Evolutionary conservation across 345 rosid species (phyloP), one percentile per base, ranked within the genome.

Genomic region (Lepidium africanum): DNA sequence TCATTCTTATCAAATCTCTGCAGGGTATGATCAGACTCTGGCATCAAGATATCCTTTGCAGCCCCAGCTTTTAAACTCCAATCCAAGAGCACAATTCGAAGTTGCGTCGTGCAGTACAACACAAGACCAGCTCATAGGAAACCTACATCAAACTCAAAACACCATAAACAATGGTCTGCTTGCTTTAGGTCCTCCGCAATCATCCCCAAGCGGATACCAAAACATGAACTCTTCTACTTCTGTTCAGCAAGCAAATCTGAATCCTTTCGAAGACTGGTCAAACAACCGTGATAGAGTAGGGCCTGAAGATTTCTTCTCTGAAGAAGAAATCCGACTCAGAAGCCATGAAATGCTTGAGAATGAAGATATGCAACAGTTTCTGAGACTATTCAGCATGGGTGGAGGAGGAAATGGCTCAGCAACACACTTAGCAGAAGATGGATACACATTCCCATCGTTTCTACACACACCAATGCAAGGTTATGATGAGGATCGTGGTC

Each of bases 321-420:
- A 93, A 80, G 98, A 93, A 73, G 98, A 93, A 51, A 88, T 93
- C 57, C 90, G 98, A 52, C 14, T 85, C 55, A 79, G 88, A 74
- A 93, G 97, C 72, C 84, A 90, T 66, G 98, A 93, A 78, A 90
- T 93, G 94, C 97, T 93, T 5, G 98, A 88, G 82, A 88, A 86
- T 49, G 98, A 90, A 76, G 98, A 93, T 58, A 90, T 90, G 98
- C 98, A 93, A 58, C 92, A 90, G 63, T 80, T 87, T 65, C 96
- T 93, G 32, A 81, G 92, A 9, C 60, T 87, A 63, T 90, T 93
- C 69, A 93, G 90, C 76, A 83, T 88, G 91, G 98, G 96, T 64
- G 78, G 72, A 85, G 97, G 94, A 56, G 67, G 73, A 27, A 67
- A 74, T 60, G 69, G 67, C 49, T 65, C 77, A 37, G 62, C 82